Evolutionary conservation across 345 rosid species (phyloP), one percentile per base, ranked within the genome.

Genomic region (Zanthoxylum bungeanum): DNA sequence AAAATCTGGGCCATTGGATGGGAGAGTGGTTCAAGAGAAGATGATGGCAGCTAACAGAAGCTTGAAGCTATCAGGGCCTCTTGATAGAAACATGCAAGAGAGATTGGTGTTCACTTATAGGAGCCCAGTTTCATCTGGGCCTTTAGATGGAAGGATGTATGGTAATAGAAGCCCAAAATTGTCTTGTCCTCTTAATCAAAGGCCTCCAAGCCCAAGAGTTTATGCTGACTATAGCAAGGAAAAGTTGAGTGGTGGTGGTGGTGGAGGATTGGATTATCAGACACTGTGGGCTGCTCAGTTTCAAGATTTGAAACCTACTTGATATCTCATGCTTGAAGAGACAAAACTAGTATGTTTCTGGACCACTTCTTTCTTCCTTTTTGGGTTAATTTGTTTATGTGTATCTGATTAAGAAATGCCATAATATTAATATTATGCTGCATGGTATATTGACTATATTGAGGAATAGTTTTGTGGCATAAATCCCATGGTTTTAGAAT

Each of bases 281-380:
- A 74, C 86, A 37, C 74, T 79, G 3, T 91, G 94, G 97, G 76
- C 86, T 69, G 49, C 86, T 49, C 71, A 91, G 58, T 93, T 93
- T 76, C 89, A 80, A 36, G 91, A 87, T 76, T 74, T 91, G 87
- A 87, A 88, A 66, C 97, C 97, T n/a, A 91, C 93, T 74, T 91
- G 80, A 89, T 44, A 3, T 17, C 3, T 19, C 22, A 22, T 61
- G 36, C 9, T 56, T 60, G 16, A 2, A 42, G 39, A 36, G 47
- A 44, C 17, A 40, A 9, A 46, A 2, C n/a, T n/a, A 19, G 56
- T 17, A 17, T 46, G 69, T 46, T 63, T 19, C 16, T 19, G 25
- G 1, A 46, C 2, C 1, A 47, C 57, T 25, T 30, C 46, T 64
- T 61, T 59, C 19, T 31, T 40, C 24, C 28, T 27, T 11, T 62